Percentiles rank a stretch among this genome's conserved stretches.
Conservation (phyloP, 257 asterid genomes). For the Solanum commersonii region DNA sequence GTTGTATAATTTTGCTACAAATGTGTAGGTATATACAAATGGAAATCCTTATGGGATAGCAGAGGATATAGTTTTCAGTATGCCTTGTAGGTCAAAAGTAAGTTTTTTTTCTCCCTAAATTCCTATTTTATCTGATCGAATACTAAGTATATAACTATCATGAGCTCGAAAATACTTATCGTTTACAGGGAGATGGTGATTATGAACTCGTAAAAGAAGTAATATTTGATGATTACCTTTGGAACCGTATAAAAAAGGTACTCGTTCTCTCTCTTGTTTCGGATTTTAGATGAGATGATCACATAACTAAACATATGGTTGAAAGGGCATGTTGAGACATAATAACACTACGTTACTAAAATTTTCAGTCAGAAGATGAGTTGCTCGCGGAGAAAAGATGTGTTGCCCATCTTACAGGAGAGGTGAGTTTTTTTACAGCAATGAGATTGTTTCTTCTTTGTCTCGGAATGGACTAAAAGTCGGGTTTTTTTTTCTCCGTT, state of each 20-base stretch:
- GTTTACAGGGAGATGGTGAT: slow-evolving; percentile 79
- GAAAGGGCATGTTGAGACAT: not conserved
- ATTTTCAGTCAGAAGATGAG: slow-evolving; percentile 83
- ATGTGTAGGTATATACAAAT: slow-evolving; percentile 51
- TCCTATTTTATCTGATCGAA: not conserved
- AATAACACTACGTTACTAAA: not conserved
- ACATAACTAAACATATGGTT: not conserved
- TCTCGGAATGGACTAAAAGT: not conserved
- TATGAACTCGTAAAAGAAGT: slow-evolving; percentile 88
- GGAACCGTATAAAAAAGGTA: slow-evolving; percentile 74
- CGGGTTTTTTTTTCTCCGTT: not conserved
- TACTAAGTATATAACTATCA: not conserved
- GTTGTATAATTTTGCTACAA: not conserved
- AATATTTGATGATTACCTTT: slow-evolving; percentile 65
- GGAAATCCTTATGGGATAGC: slow-evolving; percentile 92
- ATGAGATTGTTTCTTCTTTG: not conserved
- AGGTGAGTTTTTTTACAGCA: slow-evolving; percentile 29
- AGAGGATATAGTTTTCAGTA: slow-evolving; percentile 83
- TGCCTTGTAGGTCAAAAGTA: slow-evolving; percentile 96
- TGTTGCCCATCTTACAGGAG: slow-evolving; percentile 98
- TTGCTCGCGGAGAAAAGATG: slow-evolving; percentile 93
- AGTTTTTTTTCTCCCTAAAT: not conserved
- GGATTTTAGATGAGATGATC: not conserved
- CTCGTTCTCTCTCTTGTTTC: not conserved
- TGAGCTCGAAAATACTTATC: not conserved